These are phyloP conservation scores for Debaryomyces sp. DNA, from an alignment of 1,139 yeast species.

Conservation along the genomic window DNA sequence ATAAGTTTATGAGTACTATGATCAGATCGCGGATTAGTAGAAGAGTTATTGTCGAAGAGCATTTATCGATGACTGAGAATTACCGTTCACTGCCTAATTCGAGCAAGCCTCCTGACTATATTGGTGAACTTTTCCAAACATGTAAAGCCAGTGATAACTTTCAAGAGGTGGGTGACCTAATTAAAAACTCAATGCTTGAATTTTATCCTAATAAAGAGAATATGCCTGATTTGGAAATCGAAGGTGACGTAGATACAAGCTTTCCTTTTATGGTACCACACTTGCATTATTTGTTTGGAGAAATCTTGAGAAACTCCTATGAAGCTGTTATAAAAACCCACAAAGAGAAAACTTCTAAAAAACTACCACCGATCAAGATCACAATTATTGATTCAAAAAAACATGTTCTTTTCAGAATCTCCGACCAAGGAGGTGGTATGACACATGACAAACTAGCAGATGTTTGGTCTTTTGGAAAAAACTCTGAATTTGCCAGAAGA, in stretches of 20 bases:
- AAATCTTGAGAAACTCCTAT: slow-evolving; percentile 78
- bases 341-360: slow-evolving; percentile 28
- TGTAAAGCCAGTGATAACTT: slow-evolving; percentile 78
- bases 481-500: slow-evolving; percentile 56
- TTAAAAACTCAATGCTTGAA: slow-evolving; percentile 45
- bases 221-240: slow-evolving; percentile 75
- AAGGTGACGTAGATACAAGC: slow-evolving; percentile 62
- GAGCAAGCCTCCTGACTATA: slow-evolving; percentile 63
- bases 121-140: slow-evolving; percentile 84
- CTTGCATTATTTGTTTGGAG: slow-evolving; percentile 82
- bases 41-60: slow-evolving; percentile 89
- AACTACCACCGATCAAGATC: slow-evolving; percentile 70
- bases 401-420: slow-evolving; percentile 72
- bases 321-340: slow-evolving; percentile 70
- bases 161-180: slow-evolving; percentile 51
- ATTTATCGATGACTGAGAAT: slow-evolving; percentile 72
- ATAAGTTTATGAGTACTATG: slow-evolving; percentile 72
- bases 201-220: slow-evolving; percentile 55
- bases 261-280: slow-evolving; percentile 89
- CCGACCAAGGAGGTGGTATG: slow-evolving; percentile 92
- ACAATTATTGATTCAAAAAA: slow-evolving; percentile 69
- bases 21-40: slow-evolving; percentile 85
- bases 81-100: slow-evolving; percentile 48
- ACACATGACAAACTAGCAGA: slow-evolving; percentile 56
- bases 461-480: slow-evolving; percentile 85